A percentile compares a stretch with the other conserved stretches of the same genome.
Conservation (phyloP, 768 basidiomycete genomes). For the Glaciozyma antarctica region DNA sequence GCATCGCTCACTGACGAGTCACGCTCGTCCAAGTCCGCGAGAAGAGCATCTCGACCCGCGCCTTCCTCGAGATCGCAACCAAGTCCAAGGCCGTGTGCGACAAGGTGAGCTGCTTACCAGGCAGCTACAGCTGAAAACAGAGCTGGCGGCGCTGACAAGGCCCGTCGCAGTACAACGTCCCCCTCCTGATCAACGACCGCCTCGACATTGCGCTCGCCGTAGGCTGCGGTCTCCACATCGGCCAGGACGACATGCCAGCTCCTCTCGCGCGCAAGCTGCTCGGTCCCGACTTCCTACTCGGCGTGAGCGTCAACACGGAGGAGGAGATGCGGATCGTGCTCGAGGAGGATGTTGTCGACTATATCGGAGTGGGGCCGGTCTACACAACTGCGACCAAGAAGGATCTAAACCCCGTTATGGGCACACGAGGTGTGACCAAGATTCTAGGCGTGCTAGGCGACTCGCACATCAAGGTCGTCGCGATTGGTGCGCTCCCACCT, state of each 20-base stretch:
- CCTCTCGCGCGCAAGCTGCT: slow-evolving; percentile 65
- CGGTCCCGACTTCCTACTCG: slow-evolving; percentile 61
- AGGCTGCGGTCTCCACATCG: slow-evolving; percentile 64
- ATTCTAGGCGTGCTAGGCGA: slow-evolving; percentile 59
- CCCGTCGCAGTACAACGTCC: slow-evolving; percentile 53
- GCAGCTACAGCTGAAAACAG: background rate
- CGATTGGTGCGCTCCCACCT: slow-evolving; percentile 57
- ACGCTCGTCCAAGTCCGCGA: slow-evolving; percentile 69
- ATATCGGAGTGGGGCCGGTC: slow-evolving; percentile 77
- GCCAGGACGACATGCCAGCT: slow-evolving; percentile 67
- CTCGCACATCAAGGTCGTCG: slow-evolving; percentile 60
- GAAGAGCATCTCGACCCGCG: slow-evolving; percentile 67
- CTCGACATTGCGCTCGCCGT: slow-evolving; percentile 59
- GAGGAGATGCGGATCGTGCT: slow-evolving; percentile 58
- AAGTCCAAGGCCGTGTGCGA: slow-evolving; percentile 63
- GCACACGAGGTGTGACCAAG: slow-evolving; percentile 60
- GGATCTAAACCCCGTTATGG: slow-evolving; percentile 55
- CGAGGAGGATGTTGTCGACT: slow-evolving; percentile 59
- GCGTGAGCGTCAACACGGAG: slow-evolving; percentile 63
- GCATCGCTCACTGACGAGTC: slow-evolving; percentile 77
- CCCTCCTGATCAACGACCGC: slow-evolving; percentile 69
- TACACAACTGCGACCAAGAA: slow-evolving; percentile 74
- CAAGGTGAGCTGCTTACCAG: slow-evolving; percentile 38
- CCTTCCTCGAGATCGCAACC: slow-evolving; percentile 70
- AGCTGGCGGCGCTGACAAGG: background rate